Evolutionary conservation across 2,329 filamentous ascomycete species (phyloP).

Genomic region (Gnomoniopsis smithogilvyi): DNA sequence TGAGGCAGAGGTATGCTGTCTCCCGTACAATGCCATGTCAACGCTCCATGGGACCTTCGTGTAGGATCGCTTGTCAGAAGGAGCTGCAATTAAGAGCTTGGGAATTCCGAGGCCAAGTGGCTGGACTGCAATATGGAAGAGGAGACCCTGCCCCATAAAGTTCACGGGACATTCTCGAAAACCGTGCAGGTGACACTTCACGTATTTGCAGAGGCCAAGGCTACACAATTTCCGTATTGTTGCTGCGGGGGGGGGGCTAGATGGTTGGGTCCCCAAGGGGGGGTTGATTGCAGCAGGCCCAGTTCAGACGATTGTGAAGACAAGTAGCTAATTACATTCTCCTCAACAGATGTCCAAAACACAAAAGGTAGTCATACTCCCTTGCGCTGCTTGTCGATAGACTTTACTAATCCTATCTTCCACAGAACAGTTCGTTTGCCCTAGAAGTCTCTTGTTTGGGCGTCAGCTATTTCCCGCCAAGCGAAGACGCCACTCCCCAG

Average conservation of each 20-base stretch:
- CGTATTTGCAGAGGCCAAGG: too few species aligned
- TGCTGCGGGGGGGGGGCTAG: too few species aligned
- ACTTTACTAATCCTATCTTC: background rate
- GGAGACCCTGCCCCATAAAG: too few species aligned
- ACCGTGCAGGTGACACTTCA: background rate
- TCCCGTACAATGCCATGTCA: constrained; percentile 4
- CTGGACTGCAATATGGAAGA: background rate
- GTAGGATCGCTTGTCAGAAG: background rate
- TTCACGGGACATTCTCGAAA: too few species aligned
- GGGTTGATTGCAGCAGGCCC: too few species aligned
- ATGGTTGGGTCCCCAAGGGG: too few species aligned
- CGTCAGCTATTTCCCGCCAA: background rate
- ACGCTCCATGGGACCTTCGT: background rate
- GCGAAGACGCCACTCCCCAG: background rate
- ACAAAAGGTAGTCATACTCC: constrained; percentile 30
- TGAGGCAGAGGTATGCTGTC: constrained; percentile 76
- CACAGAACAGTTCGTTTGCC: background rate
- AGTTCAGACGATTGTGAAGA: constrained; percentile 19
- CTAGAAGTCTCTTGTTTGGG: background rate
- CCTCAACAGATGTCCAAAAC: constrained; percentile 78
- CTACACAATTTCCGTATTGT: too few species aligned
- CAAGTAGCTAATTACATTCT: constrained; percentile 14
- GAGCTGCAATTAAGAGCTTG: background rate
- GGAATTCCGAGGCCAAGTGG: background rate
- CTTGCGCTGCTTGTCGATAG: background rate